These are phyloP conservation scores for Phytophthora fragariae DNA, from an alignment of 352 stramenopile species.

Conservation along the genomic window DNA sequence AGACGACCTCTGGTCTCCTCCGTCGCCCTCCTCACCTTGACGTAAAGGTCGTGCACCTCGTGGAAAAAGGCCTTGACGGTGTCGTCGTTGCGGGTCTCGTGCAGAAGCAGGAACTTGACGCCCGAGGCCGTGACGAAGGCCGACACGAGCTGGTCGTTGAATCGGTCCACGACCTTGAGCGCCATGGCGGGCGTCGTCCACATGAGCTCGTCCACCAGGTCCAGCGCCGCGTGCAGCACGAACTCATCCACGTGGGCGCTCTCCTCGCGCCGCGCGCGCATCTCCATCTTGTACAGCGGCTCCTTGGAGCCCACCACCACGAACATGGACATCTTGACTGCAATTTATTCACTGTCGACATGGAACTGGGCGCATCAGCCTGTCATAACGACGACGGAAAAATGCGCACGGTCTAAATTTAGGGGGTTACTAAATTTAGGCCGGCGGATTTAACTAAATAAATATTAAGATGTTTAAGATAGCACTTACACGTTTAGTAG, in stretches of 20 bases:
- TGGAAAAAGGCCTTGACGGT: conserved; percentile 97
- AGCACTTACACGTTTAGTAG: too few species aligned
- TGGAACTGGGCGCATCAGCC: too few species aligned
- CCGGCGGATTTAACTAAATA: too few species aligned
- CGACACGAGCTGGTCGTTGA: conserved; percentile 98
- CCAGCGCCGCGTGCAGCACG: conserved; percentile 97
- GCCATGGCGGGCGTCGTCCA: conserved; percentile 95
- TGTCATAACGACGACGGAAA: too few species aligned
- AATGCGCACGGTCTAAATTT: too few species aligned
- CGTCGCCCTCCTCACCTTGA: conserved; percentile 83
- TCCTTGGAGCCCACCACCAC: conserved; percentile 88
- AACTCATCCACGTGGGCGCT: conserved; percentile 97
- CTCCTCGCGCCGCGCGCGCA: conserved; percentile 82
- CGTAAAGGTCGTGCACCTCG: conserved; percentile 97
- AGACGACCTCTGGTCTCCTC: background rate
- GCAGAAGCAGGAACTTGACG: conserved; percentile 96
- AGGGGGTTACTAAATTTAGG: too few species aligned
- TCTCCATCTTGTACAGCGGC: conserved; percentile 90
- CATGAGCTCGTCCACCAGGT: conserved; percentile 96
- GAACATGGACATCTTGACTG: conserved; percentile 75
- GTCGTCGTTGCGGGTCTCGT: conserved; percentile 95
- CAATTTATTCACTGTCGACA: too few species aligned
- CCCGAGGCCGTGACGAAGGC: conserved; percentile 96
- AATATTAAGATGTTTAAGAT: too few species aligned
- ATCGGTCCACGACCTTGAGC: conserved; percentile 93